A percentile compares a stretch with the other conserved stretches of the same genome.
Evolutionary conservation across 805 yeast species (phyloP).

Genomic region (Cyberlindnera maclurae): DNA sequence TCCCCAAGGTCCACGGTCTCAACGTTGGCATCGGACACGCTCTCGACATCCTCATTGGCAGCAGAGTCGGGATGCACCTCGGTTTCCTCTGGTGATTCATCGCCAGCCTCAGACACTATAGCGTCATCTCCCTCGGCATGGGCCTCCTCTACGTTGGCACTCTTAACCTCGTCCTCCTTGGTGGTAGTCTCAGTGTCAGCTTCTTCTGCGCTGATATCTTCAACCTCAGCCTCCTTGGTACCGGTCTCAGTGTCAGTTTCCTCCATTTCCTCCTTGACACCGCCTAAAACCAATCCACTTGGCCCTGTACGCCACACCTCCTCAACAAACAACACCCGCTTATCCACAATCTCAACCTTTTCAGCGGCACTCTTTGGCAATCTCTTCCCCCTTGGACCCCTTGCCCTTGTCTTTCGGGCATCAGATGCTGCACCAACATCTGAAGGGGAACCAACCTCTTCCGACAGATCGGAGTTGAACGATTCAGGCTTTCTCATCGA

Average conservation of each 20-base stretch:
- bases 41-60: no score
- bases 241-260: background rate
- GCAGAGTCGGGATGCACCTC: no score
- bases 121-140: no score
- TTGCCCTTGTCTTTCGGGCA: conserved; percentile 46
- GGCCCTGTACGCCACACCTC: conserved; percentile 17
- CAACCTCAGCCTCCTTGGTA: background rate
- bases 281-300: conserved; percentile 2
- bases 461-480: conserved; percentile 4
- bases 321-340: conserved; percentile 16
- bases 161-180: no score
- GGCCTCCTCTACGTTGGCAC: no score
- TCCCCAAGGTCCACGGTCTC: no score
- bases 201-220: background rate
- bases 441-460: conserved; percentile 1
- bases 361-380: conserved; percentile 49
- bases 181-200: background rate
- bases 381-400: conserved; percentile 69
- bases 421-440: conserved; percentile 23
- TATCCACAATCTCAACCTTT: conserved; percentile 18
- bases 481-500: conserved; percentile 23
- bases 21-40: no score
- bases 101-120: no score
- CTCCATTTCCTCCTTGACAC: background rate
- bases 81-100: no score